Evolutionary conservation across 331 rosid species (phyloP), one percentile per base, ranked within the genome.

Genomic region (Acacia concinna): DNA sequence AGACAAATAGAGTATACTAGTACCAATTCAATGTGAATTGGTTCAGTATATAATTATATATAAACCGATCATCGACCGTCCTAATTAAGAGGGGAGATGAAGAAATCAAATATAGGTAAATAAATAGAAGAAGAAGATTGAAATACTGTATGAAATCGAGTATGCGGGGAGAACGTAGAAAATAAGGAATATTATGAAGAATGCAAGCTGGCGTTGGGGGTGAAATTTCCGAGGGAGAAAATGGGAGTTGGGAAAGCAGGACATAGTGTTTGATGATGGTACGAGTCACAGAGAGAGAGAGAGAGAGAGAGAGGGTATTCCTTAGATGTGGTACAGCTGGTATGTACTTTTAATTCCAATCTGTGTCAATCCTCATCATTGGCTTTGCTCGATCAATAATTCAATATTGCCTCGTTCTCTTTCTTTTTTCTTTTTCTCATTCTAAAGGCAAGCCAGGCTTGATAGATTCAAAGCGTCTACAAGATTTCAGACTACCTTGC

Each of bases 331-430:
- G 80, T 85, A 82, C 84, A 83, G 85, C 87, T 77, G 62, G 31
- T 64, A 0, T 9, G 18, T 74, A 77, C 71, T 65, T 32, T 21
- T 14, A 44, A 13, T 21, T 13, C 40, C 77, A 32, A n/a, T 70
- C 41, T 68, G 71, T 62, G 83, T 77, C 83, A 81, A 83, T 63
- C 54, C 79, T 81, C 63, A 52, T 78, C 72, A 85, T 78, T 81
- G 81, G 88, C 68, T 59, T 15, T 64, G 73, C 73, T 56, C 23
- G 8, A 1, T 23, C 56, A 4, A 18, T 49, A 49, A n/a, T n/a
- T n/a, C n/a, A n/a, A n/a, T n/a, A n/a, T n/a, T n/a, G n/a, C n/a
- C n/a, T n/a, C n/a, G n/a, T n/a, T n/a, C n/a, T n/a, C n/a, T n/a
- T n/a, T n/a, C n/a, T n/a, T n/a, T n/a, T n/a, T n/a, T n/a, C n/a